A percentile compares a stretch with the other conserved stretches of the same genome.
These are phyloP conservation scores for Clavispora phyllophila DNA, from an alignment of 805 yeast genomes.

Conservation along the genomic window DNA sequence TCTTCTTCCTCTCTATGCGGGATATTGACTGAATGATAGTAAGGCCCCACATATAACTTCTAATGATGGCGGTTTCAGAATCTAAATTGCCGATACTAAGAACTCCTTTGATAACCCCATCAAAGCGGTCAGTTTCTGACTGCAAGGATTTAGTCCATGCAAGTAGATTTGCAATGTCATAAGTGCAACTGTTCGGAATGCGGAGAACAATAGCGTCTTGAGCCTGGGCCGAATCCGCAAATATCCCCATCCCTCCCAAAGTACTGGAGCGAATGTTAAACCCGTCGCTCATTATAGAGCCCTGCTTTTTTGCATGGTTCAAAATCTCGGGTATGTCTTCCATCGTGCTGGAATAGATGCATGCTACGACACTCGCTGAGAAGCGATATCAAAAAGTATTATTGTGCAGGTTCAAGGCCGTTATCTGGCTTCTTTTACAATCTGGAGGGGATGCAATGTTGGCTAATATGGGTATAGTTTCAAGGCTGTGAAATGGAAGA, in stretches of 20 bases:
- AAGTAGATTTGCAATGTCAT: constrained; percentile 8
- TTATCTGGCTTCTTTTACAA: too few species aligned
- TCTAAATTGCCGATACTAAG: constrained; percentile 3
- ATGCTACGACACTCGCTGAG: too few species aligned
- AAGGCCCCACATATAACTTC: constrained; percentile 14
- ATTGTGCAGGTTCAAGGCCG: too few species aligned
- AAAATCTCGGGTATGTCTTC: background rate
- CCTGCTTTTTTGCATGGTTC: background rate
- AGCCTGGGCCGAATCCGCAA: constrained; percentile 1
- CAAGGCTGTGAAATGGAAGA: too few species aligned
- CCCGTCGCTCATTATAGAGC: background rate
- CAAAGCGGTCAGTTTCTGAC: constrained; percentile 1
- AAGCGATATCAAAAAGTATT: too few species aligned
- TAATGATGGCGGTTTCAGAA: constrained; percentile 12
- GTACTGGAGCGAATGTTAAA: constrained; percentile 1
- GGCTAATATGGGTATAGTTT: too few species aligned
- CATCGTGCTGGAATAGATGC: too few species aligned
- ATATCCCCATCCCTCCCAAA: constrained; percentile 13
- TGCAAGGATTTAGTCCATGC: constrained; percentile 2
- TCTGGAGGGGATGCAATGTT: too few species aligned
- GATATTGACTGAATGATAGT: background rate
- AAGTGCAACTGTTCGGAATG: constrained; percentile 6
- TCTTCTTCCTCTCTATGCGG: background rate
- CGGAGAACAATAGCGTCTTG: constrained; percentile 8
- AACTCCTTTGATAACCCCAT: constrained; percentile 4